A percentile compares a stretch with the other conserved stretches of the same genome.
phyloP scores from a whole-genome alignment of 306 rosid genomes.

The Fragaria ananassa region DNA sequence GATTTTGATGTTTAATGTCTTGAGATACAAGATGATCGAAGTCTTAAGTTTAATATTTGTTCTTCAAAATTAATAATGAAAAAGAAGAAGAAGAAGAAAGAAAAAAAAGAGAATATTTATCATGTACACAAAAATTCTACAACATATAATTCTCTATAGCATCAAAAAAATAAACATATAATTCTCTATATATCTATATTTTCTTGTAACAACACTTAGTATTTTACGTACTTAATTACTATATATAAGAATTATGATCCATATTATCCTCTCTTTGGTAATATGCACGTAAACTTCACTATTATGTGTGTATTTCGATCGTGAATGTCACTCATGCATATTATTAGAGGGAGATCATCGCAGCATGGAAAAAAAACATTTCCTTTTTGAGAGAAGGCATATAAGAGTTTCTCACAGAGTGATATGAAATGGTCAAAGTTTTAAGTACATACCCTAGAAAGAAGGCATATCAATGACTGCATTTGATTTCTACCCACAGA shows the following conservation, averaged over 20 bases:
- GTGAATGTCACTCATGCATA: neutral
- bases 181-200: neutral
- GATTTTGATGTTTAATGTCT: neutral
- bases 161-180: neutral
- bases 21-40: neutral
- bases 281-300: neutral
- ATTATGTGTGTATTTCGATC: neutral
- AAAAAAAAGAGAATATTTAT: neutral
- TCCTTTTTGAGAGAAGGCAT: neutral
- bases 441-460: slow-evolving; percentile 25
- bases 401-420: neutral
- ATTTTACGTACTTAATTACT: neutral
- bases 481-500: slow-evolving; percentile 94
- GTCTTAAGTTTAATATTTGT: neutral
- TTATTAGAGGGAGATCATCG: neutral
- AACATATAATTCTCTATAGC: neutral
- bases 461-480: slow-evolving; percentile 73
- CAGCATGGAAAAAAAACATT: neutral
- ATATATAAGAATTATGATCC: neutral
- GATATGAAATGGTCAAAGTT: neutral
- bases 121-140: neutral
- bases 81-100: neutral
- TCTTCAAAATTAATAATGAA: neutral
- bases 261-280: neutral
- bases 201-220: neutral